These are phyloP conservation scores for Senecio squalidus DNA, from an alignment of 140 eudicot genomes.

Conservation along the genomic window DNA sequence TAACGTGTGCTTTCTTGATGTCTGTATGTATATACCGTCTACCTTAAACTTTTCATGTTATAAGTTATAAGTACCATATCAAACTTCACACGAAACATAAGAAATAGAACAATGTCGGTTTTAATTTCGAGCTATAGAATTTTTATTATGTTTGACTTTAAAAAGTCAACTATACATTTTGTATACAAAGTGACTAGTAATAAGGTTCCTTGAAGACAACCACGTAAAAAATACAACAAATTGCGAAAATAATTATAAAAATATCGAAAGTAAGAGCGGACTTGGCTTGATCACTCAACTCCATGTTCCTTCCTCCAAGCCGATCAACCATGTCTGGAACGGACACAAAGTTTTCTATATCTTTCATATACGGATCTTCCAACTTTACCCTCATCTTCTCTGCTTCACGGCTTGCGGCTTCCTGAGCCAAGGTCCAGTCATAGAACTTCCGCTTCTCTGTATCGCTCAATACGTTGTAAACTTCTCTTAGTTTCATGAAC, in stretches of 20 bases:
- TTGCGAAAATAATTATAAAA: conserved; percentile 37
- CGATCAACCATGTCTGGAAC: conserved; percentile 87
- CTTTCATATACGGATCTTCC: conserved; percentile 75
- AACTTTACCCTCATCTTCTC: conserved; percentile 75
- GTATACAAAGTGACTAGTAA: conserved; percentile 23
- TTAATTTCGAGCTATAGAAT: conserved; percentile 12
- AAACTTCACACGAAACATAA: conserved; percentile 6
- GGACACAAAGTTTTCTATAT: conserved; percentile 51
- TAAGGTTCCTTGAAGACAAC: conserved; percentile 56
- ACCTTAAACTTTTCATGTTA: conserved; percentile 1
- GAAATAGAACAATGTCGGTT: background rate
- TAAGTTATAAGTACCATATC: background rate
- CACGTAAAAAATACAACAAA: conserved; percentile 53
- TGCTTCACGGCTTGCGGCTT: conserved; percentile 81
- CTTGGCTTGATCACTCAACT: conserved; percentile 73
- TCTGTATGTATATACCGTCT: conserved; percentile 21
- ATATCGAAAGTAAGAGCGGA: conserved; percentile 86
- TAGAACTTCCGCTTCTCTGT: conserved; percentile 72
- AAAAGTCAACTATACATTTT: conserved; percentile 7
- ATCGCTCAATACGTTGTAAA: conserved; percentile 60
- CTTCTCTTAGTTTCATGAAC: conserved; percentile 71
- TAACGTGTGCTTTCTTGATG: background rate
- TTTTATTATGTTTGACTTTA: conserved; percentile 16
- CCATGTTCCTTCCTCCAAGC: conserved; percentile 83
- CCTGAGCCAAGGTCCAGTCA: conserved; percentile 94